Evolutionary conservation across 257 asterid genomes (phyloP), one percentile per base, ranked within the genome.

Genomic region (Jacaranda copaia): DNA sequence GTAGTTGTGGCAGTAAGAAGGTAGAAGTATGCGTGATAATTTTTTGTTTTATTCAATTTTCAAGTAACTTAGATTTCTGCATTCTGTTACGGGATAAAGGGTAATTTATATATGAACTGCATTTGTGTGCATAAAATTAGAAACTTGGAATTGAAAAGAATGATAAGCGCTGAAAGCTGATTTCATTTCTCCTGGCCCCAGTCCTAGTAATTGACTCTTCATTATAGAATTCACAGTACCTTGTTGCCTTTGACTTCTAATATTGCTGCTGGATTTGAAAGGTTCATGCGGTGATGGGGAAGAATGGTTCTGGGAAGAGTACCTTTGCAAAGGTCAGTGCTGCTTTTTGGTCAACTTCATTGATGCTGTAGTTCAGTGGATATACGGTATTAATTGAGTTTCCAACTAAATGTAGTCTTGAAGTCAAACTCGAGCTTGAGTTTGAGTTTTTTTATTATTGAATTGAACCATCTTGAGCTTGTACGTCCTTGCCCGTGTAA

Each of bases 291-390:
- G 87, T 96, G 52, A 93, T 93, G 99, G 99, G 99, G 80, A 92
- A 91, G 88, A 96, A 96, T 84, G 99, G 99, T 84, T 96, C 97
- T 51, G 99, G 99, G 68, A 96, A 96, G 96, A 93, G 99, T 86
- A 96, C 99, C 51, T 92, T 96, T 63, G 98, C 98, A 4, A 96
- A 96, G 98, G 99, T 96, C 57, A 86, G 96, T 84, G 76, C 77
- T 78, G 64, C 40, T 57, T 70, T 56, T 39, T 61, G 77, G 70
- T 79, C 55, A 56, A 62, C 18, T 72, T 74, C 38, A n/a, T 15
- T 10, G 15, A 53, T 60, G 56, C 39, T 82, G 68, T 56, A 35
- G 73, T 68, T 69, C 36, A 45, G 9, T 58, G 15, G 8, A 74
- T 18, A 0, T 19, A 15, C 42, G 64, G n/a, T 36, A 40, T 70